Evolutionary conservation across 805 yeast species (phyloP).

Genomic region (Ogataea corticis): DNA sequence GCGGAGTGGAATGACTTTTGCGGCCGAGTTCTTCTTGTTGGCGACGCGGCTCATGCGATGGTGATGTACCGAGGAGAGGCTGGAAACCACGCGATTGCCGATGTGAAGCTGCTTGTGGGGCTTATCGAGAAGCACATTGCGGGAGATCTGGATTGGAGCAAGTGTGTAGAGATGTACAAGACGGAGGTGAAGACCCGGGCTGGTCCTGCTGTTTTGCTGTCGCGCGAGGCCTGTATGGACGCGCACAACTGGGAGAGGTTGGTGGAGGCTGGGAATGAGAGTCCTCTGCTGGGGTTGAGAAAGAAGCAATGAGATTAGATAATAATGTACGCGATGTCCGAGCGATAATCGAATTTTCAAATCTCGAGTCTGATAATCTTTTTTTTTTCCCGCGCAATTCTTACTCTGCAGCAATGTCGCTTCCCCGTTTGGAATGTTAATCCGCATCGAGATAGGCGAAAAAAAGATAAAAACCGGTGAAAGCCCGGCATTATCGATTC

Average conservation of each 20-base stretch:
- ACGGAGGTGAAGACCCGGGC: conserved; percentile 15
- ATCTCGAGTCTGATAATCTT: no score
- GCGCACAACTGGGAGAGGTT: conserved; percentile 29
- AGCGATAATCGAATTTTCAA: no score
- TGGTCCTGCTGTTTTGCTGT: conserved; percentile 23
- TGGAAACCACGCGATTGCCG: conserved; percentile 24
- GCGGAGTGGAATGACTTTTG: conserved; percentile 18
- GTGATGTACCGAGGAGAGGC: conserved; percentile 28
- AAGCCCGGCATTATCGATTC: neutral
- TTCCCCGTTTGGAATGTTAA: no score
- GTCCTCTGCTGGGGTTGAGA: conserved; percentile 21
- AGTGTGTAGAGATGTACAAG: conserved; percentile 8
- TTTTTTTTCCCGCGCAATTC: no score
- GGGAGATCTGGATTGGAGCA: conserved; percentile 7
- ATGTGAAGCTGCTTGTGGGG: conserved; percentile 14
- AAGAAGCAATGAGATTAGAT: conserved; percentile 6
- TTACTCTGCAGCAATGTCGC: no score
- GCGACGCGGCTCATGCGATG: conserved; percentile 40
- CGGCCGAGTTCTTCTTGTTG: conserved; percentile 33
- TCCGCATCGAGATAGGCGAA: no score
- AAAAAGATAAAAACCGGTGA: neutral
- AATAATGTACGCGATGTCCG: no score
- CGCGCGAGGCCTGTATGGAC: conserved; percentile 32
- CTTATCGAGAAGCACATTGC: conserved; percentile 8
- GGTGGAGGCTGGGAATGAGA: conserved; percentile 10